Percentiles rank a stretch among this genome's conserved stretches.
Evolutionary conservation across 2,329 filamentous ascomycete species (phyloP).

Genomic region (Apiospora malaysiana): DNA sequence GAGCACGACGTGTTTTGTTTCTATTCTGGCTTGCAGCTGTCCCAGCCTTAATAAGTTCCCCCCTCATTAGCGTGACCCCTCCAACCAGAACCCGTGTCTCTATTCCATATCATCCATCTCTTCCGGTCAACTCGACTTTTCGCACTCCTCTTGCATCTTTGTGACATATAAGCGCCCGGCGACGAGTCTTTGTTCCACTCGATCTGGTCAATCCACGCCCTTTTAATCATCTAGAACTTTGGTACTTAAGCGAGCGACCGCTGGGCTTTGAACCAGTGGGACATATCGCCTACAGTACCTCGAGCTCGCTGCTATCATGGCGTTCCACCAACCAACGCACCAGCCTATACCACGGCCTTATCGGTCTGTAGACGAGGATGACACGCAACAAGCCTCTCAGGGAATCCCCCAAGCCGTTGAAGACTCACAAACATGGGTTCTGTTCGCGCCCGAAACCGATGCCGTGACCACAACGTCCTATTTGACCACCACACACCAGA

Average conservation of each 20-base stretch:
- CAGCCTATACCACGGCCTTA: constrained; percentile 56
- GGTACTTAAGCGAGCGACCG: not conserved
- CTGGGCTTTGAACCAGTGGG: constrained; percentile 21
- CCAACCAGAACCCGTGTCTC: constrained; percentile 10
- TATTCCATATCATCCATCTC: constrained; percentile 1
- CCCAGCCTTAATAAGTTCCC: constrained; percentile 16
- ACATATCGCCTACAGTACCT: constrained; percentile 9
- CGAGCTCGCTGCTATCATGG: constrained; percentile 46
- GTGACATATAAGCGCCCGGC: not conserved
- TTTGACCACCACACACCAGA: constrained; percentile 69
- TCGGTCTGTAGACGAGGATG: constrained; percentile 46
- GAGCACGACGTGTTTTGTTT: constrained; percentile 16
- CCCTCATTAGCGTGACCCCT: constrained; percentile 17
- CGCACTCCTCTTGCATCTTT: not conserved
- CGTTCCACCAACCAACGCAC: constrained; percentile 65
- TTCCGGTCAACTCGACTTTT: not conserved
- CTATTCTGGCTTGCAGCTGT: constrained; percentile 16
- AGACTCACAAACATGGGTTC: constrained; percentile 91
- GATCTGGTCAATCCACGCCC: not conserved
- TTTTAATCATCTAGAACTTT: not conserved
- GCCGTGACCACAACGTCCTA: constrained; percentile 67
- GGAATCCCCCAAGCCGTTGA: constrained; percentile 51
- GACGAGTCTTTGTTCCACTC: not conserved
- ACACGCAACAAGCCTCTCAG: constrained; percentile 42
- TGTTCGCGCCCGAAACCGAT: constrained; percentile 80